Evolutionary conservation across 2,329 filamentous ascomycete genomes (phyloP), one percentile per base, ranked within the genome.

Genomic region (Aspergillus neoniger): DNA sequence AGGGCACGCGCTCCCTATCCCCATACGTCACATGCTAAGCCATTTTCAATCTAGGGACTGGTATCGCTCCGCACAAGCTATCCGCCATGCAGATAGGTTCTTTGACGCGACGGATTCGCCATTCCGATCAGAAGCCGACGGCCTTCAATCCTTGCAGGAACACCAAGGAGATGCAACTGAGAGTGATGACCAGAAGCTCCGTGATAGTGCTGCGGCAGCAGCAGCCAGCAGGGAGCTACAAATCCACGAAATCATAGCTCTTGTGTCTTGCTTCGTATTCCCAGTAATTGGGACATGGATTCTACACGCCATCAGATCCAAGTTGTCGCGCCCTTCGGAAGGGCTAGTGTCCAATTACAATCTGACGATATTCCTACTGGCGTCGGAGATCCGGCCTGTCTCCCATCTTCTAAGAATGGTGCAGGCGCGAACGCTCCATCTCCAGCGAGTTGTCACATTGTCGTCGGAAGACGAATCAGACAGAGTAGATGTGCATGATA

Each of bases 261-360:
- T 98, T 15, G 66, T 86, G 0, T 88, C 89, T 6, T 97, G 92
- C 74, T 96, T 97, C 69, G 62, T 89, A 28, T 88, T 91, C 30
- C 94, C 94, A 0, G 71, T 91, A 0, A 72, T 92, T 4, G 91
- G 91, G n/a, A 91, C 93, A 28, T 95, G 90, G 76, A 80, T 97
- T 41, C 82, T 98, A 10, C 93, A 97, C 72, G 81, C 86, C 19
- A 90, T 97, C 60, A 87, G 94, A 54, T 85, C 84, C 8, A 91
- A 94, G 69, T 85, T 98, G 17, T 93, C 90, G 23, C 84, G 91
- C 2, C 91, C 91, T 0, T 92, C 92, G 0, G 92, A 96, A 73
- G 91, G 91, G 1, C 81, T 98, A 10, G 89, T 98, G 6, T 96
- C 92, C 4, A 91, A 96, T 75, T 96, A 94, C 78, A 97, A 97